Evolutionary conservation across 352 stramenopile genomes (phyloP), one percentile per base, ranked within the genome.

Genomic region (Globisporangium cystogenes): DNA sequence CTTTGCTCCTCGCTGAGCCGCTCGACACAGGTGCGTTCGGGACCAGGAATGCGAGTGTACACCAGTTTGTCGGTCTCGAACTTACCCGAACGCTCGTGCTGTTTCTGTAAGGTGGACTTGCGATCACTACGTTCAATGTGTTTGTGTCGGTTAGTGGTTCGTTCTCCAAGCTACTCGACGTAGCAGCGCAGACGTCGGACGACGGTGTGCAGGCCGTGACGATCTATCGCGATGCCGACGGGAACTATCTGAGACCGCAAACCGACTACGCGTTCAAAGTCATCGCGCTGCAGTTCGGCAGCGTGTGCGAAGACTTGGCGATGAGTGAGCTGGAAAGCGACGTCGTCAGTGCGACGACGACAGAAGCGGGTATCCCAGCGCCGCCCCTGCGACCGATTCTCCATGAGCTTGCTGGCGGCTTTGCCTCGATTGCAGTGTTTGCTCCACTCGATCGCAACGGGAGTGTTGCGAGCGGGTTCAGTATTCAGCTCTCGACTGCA

Each of bases 261-360:
- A 81, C 65, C 1, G 59, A 26, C 16, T 87, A 83, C 40, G 70
- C 49, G 0, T 65, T 87, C 24, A 76, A 81, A 57, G 60, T 44
- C 0, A 47, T 87, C 7, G 71, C 76, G 8, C 46, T 87, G 14
- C 62, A 76, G 48, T 60, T 59, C 16, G 70, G 67, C 18, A 57
- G 37, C 4, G 60, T 67, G 5, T 87, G 76, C 36, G 65, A 77
- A 41, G 61, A 65, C 48, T 50, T 76, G 10, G 56, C 50, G 1
- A 50, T 53, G 0, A 59, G 36, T 16, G 53, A 48, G 0, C 57
- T 75, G 7, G 62, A 62, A 26, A 85, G 76, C 41, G 65, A 80
- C 7, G 31, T 26, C 1, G 31, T 82, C 0, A 23, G 31, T 16
- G 59, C 57, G 6, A 65, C 51, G 37, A 85, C 76, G 5, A 20